phyloP scores from a whole-genome alignment of 495 filamentous ascomycete species.

The Neurospora sp. region DNA sequence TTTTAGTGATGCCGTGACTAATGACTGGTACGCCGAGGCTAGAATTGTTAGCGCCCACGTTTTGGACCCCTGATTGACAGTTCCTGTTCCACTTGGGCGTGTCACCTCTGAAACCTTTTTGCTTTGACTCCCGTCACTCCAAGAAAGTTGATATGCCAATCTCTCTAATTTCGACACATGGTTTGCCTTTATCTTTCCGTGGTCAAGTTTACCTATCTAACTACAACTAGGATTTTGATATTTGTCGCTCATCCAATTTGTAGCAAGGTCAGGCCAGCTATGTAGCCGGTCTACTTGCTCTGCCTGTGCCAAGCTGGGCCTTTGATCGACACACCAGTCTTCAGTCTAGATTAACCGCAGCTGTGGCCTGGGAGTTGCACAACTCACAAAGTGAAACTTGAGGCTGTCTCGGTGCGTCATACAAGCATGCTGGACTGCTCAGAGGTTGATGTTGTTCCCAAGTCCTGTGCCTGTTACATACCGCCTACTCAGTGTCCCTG shows the following conservation, averaged over 20 bases:
- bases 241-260: neutral
- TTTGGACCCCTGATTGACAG: neutral
- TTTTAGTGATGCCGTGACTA: neutral
- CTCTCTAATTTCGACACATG: neutral
- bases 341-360: neutral
- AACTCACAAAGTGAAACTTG: neutral
- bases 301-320: neutral
- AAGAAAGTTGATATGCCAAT: neutral
- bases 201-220: neutral
- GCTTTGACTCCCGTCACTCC: neutral
- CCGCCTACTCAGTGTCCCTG: slow-evolving; percentile 6
- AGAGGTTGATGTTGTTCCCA: neutral
- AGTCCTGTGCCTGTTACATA: neutral
- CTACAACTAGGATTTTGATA: neutral
- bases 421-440: neutral
- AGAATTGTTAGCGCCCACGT: neutral
- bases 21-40: neutral
- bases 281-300: neutral
- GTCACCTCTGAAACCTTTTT: neutral
- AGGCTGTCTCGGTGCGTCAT: neutral
- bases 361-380: neutral
- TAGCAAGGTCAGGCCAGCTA: neutral
- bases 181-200: neutral
- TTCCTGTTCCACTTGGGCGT: neutral
- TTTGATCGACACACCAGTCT: neutral